Conservation (phyloP, 495 filamentous ascomycete species). For the Trypethelium eluteriae region DNA sequence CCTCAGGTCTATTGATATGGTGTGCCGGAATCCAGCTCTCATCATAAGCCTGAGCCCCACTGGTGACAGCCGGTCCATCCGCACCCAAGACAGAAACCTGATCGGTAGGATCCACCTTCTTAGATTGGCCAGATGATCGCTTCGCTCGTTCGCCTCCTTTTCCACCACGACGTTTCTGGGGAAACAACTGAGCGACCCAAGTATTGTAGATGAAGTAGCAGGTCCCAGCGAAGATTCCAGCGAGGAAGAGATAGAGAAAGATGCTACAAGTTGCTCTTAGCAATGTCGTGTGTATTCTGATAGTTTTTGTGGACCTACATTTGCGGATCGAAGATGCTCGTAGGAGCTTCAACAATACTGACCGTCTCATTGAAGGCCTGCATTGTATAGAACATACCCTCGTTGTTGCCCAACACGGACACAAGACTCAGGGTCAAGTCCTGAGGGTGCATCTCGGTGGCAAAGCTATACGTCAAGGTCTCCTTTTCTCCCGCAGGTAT, state of each 20-base stretch:
- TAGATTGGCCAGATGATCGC: slow-evolving; percentile 48
- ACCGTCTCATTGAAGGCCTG: slow-evolving; percentile 82
- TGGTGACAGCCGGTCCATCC: slow-evolving; percentile 63
- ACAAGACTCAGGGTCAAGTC: slow-evolving; percentile 74
- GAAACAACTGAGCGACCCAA: slow-evolving; percentile 94
- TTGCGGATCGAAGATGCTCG: slow-evolving; percentile 89
- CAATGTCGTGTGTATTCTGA: not conserved
- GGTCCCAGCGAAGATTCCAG: slow-evolving; percentile 64
- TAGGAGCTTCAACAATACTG: slow-evolving; percentile 83
- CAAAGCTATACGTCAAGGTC: slow-evolving; percentile 72
- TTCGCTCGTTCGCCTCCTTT: slow-evolving; percentile 55
- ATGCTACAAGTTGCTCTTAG: slow-evolving; percentile 48
- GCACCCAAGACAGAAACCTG: slow-evolving; percentile 59
- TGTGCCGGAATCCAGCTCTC: slow-evolving; percentile 92
- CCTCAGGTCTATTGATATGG: slow-evolving; percentile 80
- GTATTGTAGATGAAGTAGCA: slow-evolving; percentile 96
- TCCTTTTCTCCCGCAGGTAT: slow-evolving; percentile 72
- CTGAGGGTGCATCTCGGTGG: slow-evolving; percentile 87
- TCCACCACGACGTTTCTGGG: slow-evolving; percentile 67
- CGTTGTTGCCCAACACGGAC: slow-evolving; percentile 58
- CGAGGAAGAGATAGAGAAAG: slow-evolving; percentile 94
- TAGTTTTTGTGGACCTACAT: slow-evolving; percentile 54
- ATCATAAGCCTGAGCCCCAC: slow-evolving; percentile 68
- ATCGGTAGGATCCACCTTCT: slow-evolving; percentile 55
- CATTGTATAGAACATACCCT: slow-evolving; percentile 63